These are phyloP conservation scores for Schrenkiella parvula DNA, from an alignment of 345 rosid genomes.

Conservation along the genomic window DNA sequence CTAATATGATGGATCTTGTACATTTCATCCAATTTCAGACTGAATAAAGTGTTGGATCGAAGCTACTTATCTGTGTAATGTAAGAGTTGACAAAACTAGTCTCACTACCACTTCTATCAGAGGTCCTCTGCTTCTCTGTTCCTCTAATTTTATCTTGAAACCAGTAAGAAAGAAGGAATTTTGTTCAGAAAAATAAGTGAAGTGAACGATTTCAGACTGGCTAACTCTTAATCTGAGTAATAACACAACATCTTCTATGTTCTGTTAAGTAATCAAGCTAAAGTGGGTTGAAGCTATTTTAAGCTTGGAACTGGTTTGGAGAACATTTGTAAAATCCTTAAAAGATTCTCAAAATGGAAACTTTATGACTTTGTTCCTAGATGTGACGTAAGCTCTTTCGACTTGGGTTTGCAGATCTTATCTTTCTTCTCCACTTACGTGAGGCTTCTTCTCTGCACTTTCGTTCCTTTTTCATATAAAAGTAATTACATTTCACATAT, in stretches of 20 bases:
- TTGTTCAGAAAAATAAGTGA: neutral
- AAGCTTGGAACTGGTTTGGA: neutral
- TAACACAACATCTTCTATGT: neutral
- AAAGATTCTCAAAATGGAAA: neutral
- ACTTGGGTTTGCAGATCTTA: neutral
- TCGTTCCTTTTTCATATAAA: neutral
- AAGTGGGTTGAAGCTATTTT: neutral
- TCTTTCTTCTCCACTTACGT: neutral
- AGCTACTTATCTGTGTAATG: neutral
- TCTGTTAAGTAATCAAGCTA: too few species aligned
- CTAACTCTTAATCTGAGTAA: neutral
- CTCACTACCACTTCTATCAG: too few species aligned
- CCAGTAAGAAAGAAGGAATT: neutral
- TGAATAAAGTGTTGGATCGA: neutral
- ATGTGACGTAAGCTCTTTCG: neutral
- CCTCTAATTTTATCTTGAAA: neutral
- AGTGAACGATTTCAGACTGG: neutral
- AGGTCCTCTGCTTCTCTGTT: neutral
- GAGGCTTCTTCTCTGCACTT: neutral
- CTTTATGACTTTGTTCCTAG: neutral
- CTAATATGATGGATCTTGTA: neutral
- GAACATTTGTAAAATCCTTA: neutral
- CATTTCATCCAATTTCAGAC: neutral
- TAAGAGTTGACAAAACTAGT: too few species aligned
- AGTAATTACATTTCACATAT: slow-evolving; percentile 1